Base-by-base conservation (phyloP, 768 basidiomycete species). In the Baorangia bicolor region DNA sequence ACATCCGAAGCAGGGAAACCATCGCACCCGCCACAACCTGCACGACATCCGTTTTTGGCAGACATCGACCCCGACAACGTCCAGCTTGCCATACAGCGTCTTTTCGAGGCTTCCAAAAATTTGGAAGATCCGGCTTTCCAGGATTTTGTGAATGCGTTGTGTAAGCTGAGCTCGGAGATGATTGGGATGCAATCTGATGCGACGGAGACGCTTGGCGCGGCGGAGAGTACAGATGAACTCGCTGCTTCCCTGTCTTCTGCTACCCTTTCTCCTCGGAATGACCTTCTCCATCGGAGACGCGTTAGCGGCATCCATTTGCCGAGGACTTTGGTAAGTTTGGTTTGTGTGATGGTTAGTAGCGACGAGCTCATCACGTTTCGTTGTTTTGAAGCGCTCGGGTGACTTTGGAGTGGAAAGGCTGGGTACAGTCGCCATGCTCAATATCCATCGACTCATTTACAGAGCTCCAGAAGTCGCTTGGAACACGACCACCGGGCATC, bases 401-500 rank as follows among this genome's bases (percentile, higher is more conserved):
- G 96, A 99, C 59, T 98, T 97, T 74, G 92, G 93, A n/a, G 87
- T 98, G 53, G 83, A 83, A 56, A 92, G 92, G 66, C 75, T 98
- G 23, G 90, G 93, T 10, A 81, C 83, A 1, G 87, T 96, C 11
- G 81, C 88, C 0, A 77, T 85, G 61, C 78, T 92, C 50, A 99
- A 98, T 65, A 86, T 97, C 25, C 85, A 91, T 66, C 86, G 96
- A 4, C 77, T 99, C 18, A 87, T 97, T 45, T 88, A 88, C 58
- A 81, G 87, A n/a, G 80, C 88, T 12, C 85, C 92, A 0, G 85
- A 87, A 13, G 75, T 94, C 12, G 94, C 92, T 3, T 98, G 95
- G 94, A 78, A 88, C 50, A 78, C 85, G 9, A 85, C 88, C 49
- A 94, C 90, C 0, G 76, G 75, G 2, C 95, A 98, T 66, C 80